Evolutionary conservation across 768 basidiomycete species (phyloP), one percentile per base, ranked within the genome.

Genomic region (Gelatoporia subvermispora): DNA sequence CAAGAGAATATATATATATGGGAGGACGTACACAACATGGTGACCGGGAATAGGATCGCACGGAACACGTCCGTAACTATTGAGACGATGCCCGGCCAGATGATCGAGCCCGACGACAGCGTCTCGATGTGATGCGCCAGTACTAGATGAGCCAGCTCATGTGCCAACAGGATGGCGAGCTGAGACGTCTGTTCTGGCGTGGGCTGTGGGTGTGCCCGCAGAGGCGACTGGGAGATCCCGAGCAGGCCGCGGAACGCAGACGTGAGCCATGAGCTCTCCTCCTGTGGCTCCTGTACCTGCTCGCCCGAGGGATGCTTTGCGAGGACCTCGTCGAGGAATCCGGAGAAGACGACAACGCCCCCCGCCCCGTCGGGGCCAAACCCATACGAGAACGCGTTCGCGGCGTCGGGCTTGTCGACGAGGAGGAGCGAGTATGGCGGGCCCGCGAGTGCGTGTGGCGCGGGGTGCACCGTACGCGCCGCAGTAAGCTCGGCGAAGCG

Each of bases 381-480:
- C 1, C 95, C 95, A 61, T 94, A 97, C 1, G 88, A 90, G 65
- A 99, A 96, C 1, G 96, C 95, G 60, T 97, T 99, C 8, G 81
- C 76, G 2, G 82, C 73, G 50, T 89, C 85, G 1, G 90, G 84
- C 51, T 84, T 82, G 43, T 97, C 90, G 40, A 95, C 81, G n/a
- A 99, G 65, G 38, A 99, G 75, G 5, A 99, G 70, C 28, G 90
- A 88, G 63, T 94, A 98, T 0, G 93, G 93, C 23, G 92, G 89
- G 0, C 91, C 92, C 9, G 87, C 71, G 39, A 85, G 76, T 18
- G 72, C 64, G 52, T 85, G 83, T 3, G 82, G 72, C 18, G 72
- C 68, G 11, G 73, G 66, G 10, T 66, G 64, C 5, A 65, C 57
- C 39, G 63, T 69, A 15, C 72, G 68, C 35, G 78, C 72, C 41